Percentiles rank a stretch among this genome's conserved stretches.
phyloP scores from a whole-genome alignment of 2,329 filamentous ascomycete species.

The Nemania sp. region DNA sequence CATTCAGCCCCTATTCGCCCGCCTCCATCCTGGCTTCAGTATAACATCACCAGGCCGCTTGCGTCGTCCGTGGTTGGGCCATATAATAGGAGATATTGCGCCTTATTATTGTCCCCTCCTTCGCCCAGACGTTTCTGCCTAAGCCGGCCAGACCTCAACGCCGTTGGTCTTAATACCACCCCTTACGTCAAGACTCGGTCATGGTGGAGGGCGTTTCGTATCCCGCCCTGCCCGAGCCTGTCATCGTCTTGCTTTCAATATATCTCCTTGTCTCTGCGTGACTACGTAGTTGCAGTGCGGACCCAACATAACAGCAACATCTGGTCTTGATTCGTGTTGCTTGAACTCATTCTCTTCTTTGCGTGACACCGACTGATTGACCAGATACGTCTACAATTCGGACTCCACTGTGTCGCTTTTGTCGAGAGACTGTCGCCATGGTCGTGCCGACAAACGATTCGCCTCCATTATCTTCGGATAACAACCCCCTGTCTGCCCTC shows the following conservation, averaged over 20 bases:
- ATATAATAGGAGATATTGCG: slow-evolving; percentile 9
- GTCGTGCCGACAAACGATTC: slow-evolving; percentile 36
- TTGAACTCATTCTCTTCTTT: slow-evolving; percentile 23
- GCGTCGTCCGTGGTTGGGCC: slow-evolving; percentile 15
- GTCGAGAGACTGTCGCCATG: slow-evolving; percentile 35
- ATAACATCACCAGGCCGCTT: slow-evolving; percentile 31
- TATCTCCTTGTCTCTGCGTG: slow-evolving; percentile 21
- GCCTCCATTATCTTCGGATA: slow-evolving; percentile 31
- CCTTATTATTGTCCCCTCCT: slow-evolving; percentile 23
- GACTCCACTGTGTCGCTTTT: slow-evolving; percentile 29
- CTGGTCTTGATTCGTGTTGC: slow-evolving; percentile 28
- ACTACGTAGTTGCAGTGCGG: slow-evolving; percentile 15
- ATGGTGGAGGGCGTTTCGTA: slow-evolving; percentile 21
- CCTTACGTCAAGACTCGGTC: slow-evolving; percentile 30
- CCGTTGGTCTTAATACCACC: slow-evolving; percentile 29
- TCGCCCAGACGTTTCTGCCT: slow-evolving; percentile 19
- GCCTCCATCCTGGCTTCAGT: slow-evolving; percentile 29
- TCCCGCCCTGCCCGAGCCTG: slow-evolving; percentile 4
- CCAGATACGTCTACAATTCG: slow-evolving; percentile 29
- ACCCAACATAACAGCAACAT: slow-evolving; percentile 28
- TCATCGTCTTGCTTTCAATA: slow-evolving; percentile 11
- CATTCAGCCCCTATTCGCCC: slow-evolving; percentile 32
- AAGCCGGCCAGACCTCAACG: slow-evolving; percentile 18
- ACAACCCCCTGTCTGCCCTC: slow-evolving; percentile 32
- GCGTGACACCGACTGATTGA: slow-evolving; percentile 30